phyloP scores from a whole-genome alignment of 2,329 filamentous ascomycete species.

The Aureobasidium subglaciale region DNA sequence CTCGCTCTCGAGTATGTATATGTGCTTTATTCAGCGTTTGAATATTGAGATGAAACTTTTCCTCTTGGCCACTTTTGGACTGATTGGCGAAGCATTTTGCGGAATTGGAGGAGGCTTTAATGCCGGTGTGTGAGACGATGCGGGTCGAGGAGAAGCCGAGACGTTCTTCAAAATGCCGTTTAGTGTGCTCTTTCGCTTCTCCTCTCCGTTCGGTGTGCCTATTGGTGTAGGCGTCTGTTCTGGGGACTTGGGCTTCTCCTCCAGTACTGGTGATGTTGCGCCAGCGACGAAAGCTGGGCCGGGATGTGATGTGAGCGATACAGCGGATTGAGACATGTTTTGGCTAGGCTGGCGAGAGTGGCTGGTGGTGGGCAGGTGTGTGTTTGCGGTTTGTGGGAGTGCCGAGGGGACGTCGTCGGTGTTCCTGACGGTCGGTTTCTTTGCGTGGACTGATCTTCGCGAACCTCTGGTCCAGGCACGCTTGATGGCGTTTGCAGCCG shows the following conservation, averaged over 20 bases:
- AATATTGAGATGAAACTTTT: slow-evolving; percentile 43
- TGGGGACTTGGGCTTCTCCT: not conserved
- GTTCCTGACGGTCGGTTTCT: not conserved
- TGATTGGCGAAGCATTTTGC: slow-evolving; percentile 19
- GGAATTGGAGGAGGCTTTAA: slow-evolving; percentile 22
- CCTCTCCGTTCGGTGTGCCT: not conserved
- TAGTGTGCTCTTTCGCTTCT: not conserved
- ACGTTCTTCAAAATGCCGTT: slow-evolving; percentile 10
- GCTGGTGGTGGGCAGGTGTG: slow-evolving; percentile 10
- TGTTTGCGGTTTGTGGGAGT: slow-evolving; percentile 5
- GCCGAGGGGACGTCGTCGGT: not conserved
- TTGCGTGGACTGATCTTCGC: slow-evolving; percentile 24
- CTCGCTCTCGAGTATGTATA: not conserved
- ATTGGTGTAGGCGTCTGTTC: not conserved
- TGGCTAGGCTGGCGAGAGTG: slow-evolving; percentile 2
- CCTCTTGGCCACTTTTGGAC: slow-evolving; percentile 37
- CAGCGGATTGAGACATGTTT: slow-evolving; percentile 13
- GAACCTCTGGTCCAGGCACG: slow-evolving; percentile 27
- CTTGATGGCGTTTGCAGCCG: slow-evolving; percentile 31
- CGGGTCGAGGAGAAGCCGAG: not conserved
- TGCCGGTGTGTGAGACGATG: slow-evolving; percentile 3
- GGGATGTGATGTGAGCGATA: slow-evolving; percentile 4
- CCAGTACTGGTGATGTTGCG: not conserved
- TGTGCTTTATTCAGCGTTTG: slow-evolving; percentile 15
- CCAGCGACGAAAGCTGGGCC: slow-evolving; percentile 1